Evolutionary conservation across 768 basidiomycete species (phyloP).

Genomic region (Holtermannia corniformis): DNA sequence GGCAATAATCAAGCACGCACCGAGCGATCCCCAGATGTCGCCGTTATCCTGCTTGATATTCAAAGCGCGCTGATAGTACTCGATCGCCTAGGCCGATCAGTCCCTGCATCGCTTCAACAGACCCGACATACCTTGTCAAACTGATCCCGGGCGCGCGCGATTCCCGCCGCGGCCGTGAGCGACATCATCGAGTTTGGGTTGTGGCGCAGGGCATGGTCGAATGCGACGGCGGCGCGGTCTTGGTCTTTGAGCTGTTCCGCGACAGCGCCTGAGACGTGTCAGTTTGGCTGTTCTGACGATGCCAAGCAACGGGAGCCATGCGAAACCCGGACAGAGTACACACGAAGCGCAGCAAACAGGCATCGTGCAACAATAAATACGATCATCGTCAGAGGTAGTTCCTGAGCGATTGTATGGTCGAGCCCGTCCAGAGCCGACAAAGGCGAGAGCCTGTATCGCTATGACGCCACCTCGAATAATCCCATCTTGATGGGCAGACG

Average conservation of each 20-base stretch:
- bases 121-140: conserved; percentile 81
- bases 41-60: conserved; percentile 89
- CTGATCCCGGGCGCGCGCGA: conserved; percentile 95
- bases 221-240: conserved; percentile 83
- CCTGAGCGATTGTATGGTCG: no score
- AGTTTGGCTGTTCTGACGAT: no score
- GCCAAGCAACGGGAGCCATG: background rate
- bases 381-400: no score
- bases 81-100: conserved; percentile 57
- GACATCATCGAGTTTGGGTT: conserved; percentile 84
- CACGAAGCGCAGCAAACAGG: no score
- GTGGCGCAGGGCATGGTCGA: conserved; percentile 91
- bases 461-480: no score
- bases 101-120: conserved; percentile 1
- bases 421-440: no score
- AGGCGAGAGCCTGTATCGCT: no score
- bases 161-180: conserved; percentile 86
- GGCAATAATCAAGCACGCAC: conserved; percentile 43
- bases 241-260: conserved; percentile 93
- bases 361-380: no score
- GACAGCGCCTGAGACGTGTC: conserved; percentile 60
- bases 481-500: no score
- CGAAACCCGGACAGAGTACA: no score
- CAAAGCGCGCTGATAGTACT: conserved; percentile 90
- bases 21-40: conserved; percentile 95